phyloP scores from a whole-genome alignment of 129 eudicot genomes.

The Pulicaria dysenterica region DNA sequence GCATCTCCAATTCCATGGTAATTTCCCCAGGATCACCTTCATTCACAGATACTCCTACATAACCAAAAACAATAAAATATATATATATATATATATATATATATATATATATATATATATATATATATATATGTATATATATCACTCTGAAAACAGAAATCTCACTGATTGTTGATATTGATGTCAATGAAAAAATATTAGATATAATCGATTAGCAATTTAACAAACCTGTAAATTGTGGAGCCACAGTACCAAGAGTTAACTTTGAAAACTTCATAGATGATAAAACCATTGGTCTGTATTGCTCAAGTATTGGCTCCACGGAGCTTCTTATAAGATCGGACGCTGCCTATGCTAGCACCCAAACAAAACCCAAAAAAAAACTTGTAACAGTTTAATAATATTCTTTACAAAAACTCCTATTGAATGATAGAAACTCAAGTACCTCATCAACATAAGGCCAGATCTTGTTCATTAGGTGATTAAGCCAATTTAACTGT shows the following conservation, averaged over 20 bases:
- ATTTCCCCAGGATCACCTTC: slow-evolving; percentile 61
- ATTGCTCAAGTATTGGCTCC: slow-evolving; percentile 92
- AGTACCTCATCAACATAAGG: slow-evolving; percentile 85
- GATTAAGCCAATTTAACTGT: slow-evolving; percentile 90
- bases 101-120: too few species aligned
- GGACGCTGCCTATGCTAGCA: slow-evolving; percentile 86
- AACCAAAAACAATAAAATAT: slow-evolving; percentile 4
- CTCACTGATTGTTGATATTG: background rate
- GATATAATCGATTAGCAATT: background rate
- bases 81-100: too few species aligned
- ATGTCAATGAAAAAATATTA: background rate
- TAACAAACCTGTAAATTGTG: slow-evolving; percentile 80
- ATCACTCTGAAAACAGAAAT: background rate
- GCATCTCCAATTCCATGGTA: slow-evolving; percentile 85
- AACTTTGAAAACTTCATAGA: slow-evolving; percentile 76
- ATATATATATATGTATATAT: too few species aligned
- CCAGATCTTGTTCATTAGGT: slow-evolving; percentile 73
- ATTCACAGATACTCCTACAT: slow-evolving; percentile 66
- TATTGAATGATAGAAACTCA: slow-evolving; percentile 3
- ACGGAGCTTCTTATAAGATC: slow-evolving; percentile 79
- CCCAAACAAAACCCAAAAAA: slow-evolving; percentile 27
- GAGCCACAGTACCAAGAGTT: slow-evolving; percentile 96
- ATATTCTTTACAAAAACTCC: background rate
- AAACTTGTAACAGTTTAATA: slow-evolving; percentile 11
- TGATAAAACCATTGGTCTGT: slow-evolving; percentile 65